phyloP scores from a whole-genome alignment of 352 stramenopile species.

The Aphanomyces stellatus region DNA sequence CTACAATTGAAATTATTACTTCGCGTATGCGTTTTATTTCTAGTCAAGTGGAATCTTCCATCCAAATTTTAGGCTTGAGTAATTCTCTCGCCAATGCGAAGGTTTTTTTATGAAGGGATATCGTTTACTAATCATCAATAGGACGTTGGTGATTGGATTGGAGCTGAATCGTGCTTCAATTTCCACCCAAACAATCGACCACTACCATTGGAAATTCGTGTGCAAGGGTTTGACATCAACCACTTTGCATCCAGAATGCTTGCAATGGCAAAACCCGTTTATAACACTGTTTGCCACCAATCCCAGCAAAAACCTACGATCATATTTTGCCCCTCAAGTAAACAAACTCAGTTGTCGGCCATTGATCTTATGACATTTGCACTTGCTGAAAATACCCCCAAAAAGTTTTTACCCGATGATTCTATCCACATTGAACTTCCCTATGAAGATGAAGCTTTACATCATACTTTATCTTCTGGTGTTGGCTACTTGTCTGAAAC shows the following conservation, averaged over 20 bases:
- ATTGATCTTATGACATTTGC: conserved; percentile 99
- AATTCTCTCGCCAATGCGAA: conserved; percentile 95
- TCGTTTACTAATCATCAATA: conserved; percentile 24
- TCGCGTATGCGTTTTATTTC: conserved; percentile 97
- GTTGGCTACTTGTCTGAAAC: conserved; percentile 95
- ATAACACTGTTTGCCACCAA: conserved; percentile 91
- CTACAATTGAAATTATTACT: conserved; percentile 96
- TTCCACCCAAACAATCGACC: conserved; percentile 95
- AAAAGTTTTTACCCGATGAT: conserved; percentile 43
- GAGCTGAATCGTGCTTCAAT: conserved; percentile 92
- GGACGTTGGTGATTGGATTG: conserved; percentile 98
- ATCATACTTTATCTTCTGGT: conserved; percentile 90
- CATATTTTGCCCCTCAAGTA: conserved; percentile 96
- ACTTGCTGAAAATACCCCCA: conserved; percentile 69
- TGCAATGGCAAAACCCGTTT: conserved; percentile 98
- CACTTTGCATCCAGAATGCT: conserved; percentile 96
- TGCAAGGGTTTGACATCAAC: conserved; percentile 97
- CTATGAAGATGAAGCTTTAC: conserved; percentile 84
- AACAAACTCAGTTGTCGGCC: conserved; percentile 97
- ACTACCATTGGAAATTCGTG: conserved; percentile 93
- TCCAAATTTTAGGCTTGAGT: conserved; percentile 93
- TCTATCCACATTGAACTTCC: conserved; percentile 37
- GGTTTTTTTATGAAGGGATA: not conserved
- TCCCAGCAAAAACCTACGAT: conserved; percentile 83
- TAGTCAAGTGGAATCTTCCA: conserved; percentile 58